phyloP scores from a whole-genome alignment of 169 alveolate species.

The Cryptosporidium meleagridis region DNA sequence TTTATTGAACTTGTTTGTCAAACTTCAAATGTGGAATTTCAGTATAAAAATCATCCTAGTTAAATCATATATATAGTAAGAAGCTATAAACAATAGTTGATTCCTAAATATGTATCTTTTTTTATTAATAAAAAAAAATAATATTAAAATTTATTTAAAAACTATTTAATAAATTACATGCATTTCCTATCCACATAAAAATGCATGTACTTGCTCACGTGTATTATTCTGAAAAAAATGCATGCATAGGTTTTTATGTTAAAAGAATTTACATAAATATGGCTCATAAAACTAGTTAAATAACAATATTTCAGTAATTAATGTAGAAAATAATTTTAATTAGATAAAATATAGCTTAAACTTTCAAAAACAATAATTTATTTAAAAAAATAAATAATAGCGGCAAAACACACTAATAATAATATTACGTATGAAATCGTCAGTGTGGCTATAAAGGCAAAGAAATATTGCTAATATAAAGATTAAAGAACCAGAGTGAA shows the following conservation, averaged over 20 bases:
- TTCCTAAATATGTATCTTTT: not conserved
- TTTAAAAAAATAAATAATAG: constrained; percentile 11
- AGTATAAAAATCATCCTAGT: no score
- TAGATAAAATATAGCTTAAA: not conserved
- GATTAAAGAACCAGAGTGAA: not conserved
- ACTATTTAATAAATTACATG: not conserved
- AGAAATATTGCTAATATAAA: not conserved
- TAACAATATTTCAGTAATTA: not conserved
- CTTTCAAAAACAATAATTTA: not conserved
- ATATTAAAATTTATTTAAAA: not conserved
- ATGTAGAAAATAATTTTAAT: not conserved
- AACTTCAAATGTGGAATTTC: no score
- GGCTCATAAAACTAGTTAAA: not conserved
- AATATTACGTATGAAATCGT: constrained; percentile 48
- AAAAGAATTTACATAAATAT: no score
- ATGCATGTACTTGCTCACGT: constrained; percentile 11
- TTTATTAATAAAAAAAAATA: not conserved
- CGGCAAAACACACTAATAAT: constrained; percentile 60
- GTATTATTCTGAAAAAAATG: not conserved
- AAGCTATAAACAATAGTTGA: no score
- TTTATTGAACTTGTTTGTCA: no score
- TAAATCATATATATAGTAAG: no score
- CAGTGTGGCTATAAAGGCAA: constrained; percentile 51
- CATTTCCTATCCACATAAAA: not conserved
- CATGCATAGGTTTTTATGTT: not conserved